These are phyloP conservation scores for Fusarium chaquense DNA, from an alignment of 2,329 filamentous ascomycete genomes.

Conservation along the genomic window DNA sequence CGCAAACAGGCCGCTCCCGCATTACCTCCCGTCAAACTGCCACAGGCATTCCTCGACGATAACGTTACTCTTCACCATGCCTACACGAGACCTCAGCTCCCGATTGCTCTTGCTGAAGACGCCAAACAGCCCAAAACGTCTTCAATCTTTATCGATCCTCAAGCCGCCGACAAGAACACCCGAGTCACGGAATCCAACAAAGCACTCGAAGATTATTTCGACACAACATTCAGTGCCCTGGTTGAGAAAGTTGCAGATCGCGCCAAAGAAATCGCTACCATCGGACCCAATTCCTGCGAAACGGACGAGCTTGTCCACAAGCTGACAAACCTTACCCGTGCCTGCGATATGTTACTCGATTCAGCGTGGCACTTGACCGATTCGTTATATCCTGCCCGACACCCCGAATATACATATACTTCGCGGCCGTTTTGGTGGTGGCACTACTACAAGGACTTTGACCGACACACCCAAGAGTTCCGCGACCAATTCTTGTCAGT, in stretches of 20 bases:
- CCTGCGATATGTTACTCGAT: slow-evolving; percentile 54
- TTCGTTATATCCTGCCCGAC: slow-evolving; percentile 51
- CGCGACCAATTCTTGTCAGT: slow-evolving; percentile 49
- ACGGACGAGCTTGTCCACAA: slow-evolving; percentile 33
- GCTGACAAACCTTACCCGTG: slow-evolving; percentile 37
- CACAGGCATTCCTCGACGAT: slow-evolving; percentile 66
- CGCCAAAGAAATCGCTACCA: slow-evolving; percentile 22
- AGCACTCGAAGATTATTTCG: slow-evolving; percentile 51
- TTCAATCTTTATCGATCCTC: slow-evolving; percentile 46
- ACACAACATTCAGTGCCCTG: slow-evolving; percentile 44
- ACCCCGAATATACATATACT: slow-evolving; percentile 52
- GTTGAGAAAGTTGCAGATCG: slow-evolving; percentile 35
- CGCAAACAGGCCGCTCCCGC: slow-evolving; percentile 54
- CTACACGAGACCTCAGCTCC: slow-evolving; percentile 48
- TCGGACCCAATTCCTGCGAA: slow-evolving; percentile 13
- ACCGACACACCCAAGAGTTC: slow-evolving; percentile 47
- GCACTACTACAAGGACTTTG: slow-evolving; percentile 54
- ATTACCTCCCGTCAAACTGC: slow-evolving; percentile 66
- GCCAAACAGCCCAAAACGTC: slow-evolving; percentile 50
- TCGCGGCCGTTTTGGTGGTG: slow-evolving; percentile 57
- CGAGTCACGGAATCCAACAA: slow-evolving; percentile 44
- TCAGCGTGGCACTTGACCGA: slow-evolving; percentile 54
- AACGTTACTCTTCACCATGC: slow-evolving; percentile 57
- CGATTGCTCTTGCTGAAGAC: slow-evolving; percentile 51
- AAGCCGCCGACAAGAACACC: slow-evolving; percentile 39